Conservation (phyloP, 192 early-diverging fungal species). For the Backusella westeae region DNA sequence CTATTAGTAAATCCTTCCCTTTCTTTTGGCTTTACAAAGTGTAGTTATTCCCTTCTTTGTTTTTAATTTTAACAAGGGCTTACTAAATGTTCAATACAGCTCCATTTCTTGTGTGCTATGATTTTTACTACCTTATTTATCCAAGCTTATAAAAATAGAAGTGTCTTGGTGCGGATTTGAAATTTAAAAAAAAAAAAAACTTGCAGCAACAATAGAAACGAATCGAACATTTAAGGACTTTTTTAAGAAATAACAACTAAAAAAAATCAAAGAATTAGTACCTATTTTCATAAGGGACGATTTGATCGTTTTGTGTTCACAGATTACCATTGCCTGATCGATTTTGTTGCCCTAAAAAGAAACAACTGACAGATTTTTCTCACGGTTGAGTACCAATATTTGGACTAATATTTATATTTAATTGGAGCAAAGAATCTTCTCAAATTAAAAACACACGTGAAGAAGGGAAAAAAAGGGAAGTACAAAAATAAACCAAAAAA, state of each 20-base stretch:
- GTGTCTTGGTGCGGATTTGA: background rate
- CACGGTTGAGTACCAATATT: background rate
- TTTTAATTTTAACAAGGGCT: too few species aligned
- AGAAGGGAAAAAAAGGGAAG: background rate
- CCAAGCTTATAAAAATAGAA: background rate
- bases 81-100: too few species aligned
- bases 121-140: background rate
- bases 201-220: background rate
- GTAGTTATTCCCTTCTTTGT: too few species aligned
- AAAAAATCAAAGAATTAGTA: background rate
- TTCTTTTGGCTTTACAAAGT: too few species aligned
- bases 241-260: background rate
- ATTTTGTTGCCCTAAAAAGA: background rate
- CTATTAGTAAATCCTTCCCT: too few species aligned
- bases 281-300: background rate
- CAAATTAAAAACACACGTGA: conserved; percentile 1
- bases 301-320: too few species aligned
- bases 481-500: background rate
- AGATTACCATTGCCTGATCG: too few species aligned
- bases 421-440: background rate
- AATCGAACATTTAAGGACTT: background rate
- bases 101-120: background rate
- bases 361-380: background rate
- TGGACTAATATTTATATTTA: background rate
- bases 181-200: background rate